These are phyloP conservation scores for Xylariaceae sp. DNA, from an alignment of 2,329 filamentous ascomycete species.

Conservation along the genomic window DNA sequence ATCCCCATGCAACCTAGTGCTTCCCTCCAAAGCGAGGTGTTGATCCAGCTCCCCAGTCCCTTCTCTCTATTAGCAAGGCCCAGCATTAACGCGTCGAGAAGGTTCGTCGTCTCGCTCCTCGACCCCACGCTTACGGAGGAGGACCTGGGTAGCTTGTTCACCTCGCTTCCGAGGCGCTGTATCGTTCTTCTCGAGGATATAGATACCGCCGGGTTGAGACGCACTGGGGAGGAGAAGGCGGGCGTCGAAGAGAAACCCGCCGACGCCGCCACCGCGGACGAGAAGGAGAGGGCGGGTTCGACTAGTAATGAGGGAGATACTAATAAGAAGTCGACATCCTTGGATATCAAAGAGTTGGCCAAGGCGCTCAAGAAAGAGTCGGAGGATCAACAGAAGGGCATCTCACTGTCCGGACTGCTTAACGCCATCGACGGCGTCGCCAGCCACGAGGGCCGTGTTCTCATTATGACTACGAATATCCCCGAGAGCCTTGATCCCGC, in stretches of 20 bases:
- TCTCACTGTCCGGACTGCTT: slow-evolving; percentile 71
- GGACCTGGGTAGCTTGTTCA: slow-evolving; percentile 54
- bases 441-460: slow-evolving; percentile 69
- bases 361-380: slow-evolving; percentile 40
- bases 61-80: too few relatives aligned
- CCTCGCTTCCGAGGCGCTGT: slow-evolving; percentile 54
- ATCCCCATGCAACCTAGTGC: too few relatives aligned
- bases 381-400: slow-evolving; percentile 43
- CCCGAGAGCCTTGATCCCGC: slow-evolving; percentile 68
- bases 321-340: too few relatives aligned
- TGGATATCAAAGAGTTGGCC: slow-evolving; percentile 37
- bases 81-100: too few relatives aligned
- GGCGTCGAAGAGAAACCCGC: too few relatives aligned
- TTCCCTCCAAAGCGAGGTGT: too few relatives aligned
- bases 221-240: slow-evolving; percentile 34
- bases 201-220: slow-evolving; percentile 56
- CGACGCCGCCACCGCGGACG: too few relatives aligned
- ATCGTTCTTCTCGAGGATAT: slow-evolving; percentile 66
- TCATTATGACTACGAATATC: slow-evolving; percentile 79
- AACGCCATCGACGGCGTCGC: slow-evolving; percentile 82
- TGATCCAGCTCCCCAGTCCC: too few relatives aligned
- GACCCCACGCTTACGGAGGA: slow-evolving; percentile 59
- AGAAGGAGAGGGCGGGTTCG: slow-evolving; percentile 18
- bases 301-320: too few relatives aligned
- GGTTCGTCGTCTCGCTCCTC: slow-evolving; percentile 57